Percentiles rank a stretch among this genome's conserved stretches.
Evolutionary conservation across 2,329 filamentous ascomycete species (phyloP).

Genomic region (Aspergillus uvarum): DNA sequence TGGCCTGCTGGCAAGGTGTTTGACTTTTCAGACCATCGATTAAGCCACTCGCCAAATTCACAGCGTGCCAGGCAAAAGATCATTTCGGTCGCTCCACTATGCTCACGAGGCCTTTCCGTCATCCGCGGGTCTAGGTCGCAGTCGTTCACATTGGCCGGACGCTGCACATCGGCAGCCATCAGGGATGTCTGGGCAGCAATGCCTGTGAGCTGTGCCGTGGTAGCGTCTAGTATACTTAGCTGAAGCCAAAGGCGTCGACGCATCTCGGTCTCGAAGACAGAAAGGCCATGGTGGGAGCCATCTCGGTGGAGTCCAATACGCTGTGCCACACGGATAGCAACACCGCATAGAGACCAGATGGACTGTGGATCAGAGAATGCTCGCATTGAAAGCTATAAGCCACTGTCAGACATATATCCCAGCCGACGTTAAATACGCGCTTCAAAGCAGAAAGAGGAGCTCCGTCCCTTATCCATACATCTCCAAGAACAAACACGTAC

Average conservation of each 20-base stretch:
- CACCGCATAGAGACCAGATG: constrained; percentile 53
- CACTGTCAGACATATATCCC: neutral
- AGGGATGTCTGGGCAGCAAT: neutral
- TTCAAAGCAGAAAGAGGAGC: neutral
- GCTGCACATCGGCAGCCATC: constrained; percentile 17
- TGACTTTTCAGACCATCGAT: constrained; percentile 17
- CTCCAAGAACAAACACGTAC: constrained; percentile 16
- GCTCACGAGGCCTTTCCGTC: constrained; percentile 44
- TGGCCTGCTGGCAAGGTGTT: constrained; percentile 19
- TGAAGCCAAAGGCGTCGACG: constrained; percentile 33
- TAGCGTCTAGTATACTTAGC: constrained; percentile 26
- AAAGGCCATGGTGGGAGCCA: constrained; percentile 45
- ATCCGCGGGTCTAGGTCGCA: constrained; percentile 46
- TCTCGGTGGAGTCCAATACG: constrained; percentile 53
- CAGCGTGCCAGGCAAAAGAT: constrained; percentile 36
- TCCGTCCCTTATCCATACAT: neutral
- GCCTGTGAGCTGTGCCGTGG: constrained; percentile 6
- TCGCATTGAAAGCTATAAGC: constrained; percentile 32
- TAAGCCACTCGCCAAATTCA: constrained; percentile 35
- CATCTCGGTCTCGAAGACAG: constrained; percentile 48
- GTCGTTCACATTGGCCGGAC: constrained; percentile 46
- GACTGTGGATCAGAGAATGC: constrained; percentile 47
- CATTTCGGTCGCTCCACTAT: constrained; percentile 50
- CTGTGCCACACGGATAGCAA: constrained; percentile 49
- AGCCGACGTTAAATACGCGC: neutral